Conservation (phyloP, 441 rosid genomes). For the Corymbia calophylla region DNA sequence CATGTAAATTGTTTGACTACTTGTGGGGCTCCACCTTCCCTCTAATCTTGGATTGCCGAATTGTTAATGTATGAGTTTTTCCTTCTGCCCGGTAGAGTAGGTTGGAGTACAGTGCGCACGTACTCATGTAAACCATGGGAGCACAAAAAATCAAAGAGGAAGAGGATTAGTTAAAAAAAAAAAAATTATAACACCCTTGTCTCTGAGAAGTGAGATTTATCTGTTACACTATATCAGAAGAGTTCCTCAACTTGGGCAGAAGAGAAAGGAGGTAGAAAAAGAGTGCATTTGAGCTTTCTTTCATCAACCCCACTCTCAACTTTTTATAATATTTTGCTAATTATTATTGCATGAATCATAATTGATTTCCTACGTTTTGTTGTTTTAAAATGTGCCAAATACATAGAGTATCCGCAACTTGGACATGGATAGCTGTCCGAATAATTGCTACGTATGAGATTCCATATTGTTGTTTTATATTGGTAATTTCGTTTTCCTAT, state of each 20-base stretch:
- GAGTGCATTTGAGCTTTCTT: neutral
- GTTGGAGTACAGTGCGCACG: neutral
- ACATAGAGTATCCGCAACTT: neutral
- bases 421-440: neutral
- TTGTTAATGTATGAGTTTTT: neutral
- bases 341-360: neutral
- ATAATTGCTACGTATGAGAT: neutral
- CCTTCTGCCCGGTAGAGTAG: neutral
- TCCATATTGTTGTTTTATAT: neutral
- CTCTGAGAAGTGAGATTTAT: neutral
- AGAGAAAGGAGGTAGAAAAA: neutral
- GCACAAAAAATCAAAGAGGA: neutral
- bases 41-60: neutral
- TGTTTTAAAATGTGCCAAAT: neutral
- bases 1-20: neutral
- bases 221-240: neutral
- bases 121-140: neutral
- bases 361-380: neutral
- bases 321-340: neutral
- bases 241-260: neutral
- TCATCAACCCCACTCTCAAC: neutral
- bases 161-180: neutral
- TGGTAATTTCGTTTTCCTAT: neutral
- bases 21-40: neutral
- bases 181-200: neutral